A percentile compares a stretch with the other conserved stretches of the same genome.
phyloP scores from a whole-genome alignment of 371 early-diverging fungal genomes.

The Quaeritorhiza haematococci region DNA sequence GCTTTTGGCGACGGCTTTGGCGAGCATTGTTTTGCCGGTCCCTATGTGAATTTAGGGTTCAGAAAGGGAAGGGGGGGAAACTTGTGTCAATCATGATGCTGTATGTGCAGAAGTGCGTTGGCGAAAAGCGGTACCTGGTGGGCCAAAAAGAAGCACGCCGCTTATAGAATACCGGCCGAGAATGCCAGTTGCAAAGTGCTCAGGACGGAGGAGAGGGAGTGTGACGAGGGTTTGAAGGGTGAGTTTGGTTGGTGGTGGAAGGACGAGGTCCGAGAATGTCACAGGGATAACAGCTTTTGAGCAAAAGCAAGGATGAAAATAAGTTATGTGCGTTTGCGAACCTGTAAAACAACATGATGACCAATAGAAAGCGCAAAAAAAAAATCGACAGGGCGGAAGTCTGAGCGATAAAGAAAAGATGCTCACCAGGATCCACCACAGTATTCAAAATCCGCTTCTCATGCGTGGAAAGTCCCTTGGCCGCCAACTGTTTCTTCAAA shows the following conservation, averaged over 20 bases:
- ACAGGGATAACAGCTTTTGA: constrained; percentile 24
- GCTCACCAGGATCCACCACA: constrained; percentile 34
- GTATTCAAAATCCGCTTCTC: constrained; percentile 35
- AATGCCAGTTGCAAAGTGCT: constrained; percentile 72
- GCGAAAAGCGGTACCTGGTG: constrained; percentile 78
- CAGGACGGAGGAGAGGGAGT: constrained; percentile 76
- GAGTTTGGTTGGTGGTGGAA: constrained; percentile 57
- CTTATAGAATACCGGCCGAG: constrained; percentile 66
- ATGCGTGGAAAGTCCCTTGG: constrained; percentile 24
- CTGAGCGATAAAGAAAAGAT: too few species aligned
- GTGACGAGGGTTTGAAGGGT: constrained; percentile 82
- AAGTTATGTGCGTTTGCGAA: background rate
- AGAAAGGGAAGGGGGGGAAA: too few species aligned
- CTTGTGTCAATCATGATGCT: background rate
- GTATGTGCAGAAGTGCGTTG: background rate
- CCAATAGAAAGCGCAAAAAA: too few species aligned
- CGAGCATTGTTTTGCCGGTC: constrained; percentile 92
- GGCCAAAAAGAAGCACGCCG: constrained; percentile 92
- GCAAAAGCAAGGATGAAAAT: background rate
- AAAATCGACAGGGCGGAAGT: too few species aligned
- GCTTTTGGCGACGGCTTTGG: constrained; percentile 93
- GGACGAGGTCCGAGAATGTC: constrained; percentile 32
- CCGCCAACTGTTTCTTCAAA: constrained; percentile 1
- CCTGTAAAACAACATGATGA: too few species aligned
- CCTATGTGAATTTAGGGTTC: too few species aligned